Base-by-base conservation (phyloP, 164 flowering plant genomes). In the Annona squamosa region DNA sequence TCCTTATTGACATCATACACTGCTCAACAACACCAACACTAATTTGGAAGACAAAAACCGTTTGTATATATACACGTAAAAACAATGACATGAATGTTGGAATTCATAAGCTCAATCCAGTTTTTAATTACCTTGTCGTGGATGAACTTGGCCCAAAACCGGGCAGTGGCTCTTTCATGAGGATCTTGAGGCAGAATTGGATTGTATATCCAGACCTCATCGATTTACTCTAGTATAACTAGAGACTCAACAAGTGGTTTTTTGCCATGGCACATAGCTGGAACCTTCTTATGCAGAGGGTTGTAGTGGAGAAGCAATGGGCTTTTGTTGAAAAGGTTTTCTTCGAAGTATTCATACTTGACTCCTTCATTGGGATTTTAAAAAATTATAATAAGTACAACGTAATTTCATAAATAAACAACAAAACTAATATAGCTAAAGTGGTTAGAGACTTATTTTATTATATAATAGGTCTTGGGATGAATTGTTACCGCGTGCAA, bases 1-100 rank as follows among this genome's bases (percentile, higher is more conserved):
- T 75, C 64, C 68, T 19, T 12, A 69, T 2, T 5, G 71, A 4
- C 5, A 72, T 41, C 37, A 69, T 1, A 37, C 78, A 79, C 75
- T 79, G 37, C 9, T 13, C 9, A 16, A 52, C 37, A 52, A 9
- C 59, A 52, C 9, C 37, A 26, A 26, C 37, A 26, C 37, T 26
- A 26, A 26, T 26, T 26, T 26, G 37, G 37, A 26, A 26, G 37
- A 26, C 37, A 26, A 26, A 26, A 26, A 26, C 37, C 37, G 1
- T 26, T 26, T 26, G 37, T 26, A 26, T 26, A 26, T 26, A 26
- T 26, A 26, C 1, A 26, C 37, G 1, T 26, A 26, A 26, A 26
- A 26, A 26, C 1, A 26, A 26, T 26, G 37, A 26, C 37, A 26
- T 26, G 37, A 26, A 26, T 26, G 37, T 26, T 26, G 37, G 37